Conservation (phyloP, 1,284 basidiomycete genomes). For the Austropuccinia psidii region DNA sequence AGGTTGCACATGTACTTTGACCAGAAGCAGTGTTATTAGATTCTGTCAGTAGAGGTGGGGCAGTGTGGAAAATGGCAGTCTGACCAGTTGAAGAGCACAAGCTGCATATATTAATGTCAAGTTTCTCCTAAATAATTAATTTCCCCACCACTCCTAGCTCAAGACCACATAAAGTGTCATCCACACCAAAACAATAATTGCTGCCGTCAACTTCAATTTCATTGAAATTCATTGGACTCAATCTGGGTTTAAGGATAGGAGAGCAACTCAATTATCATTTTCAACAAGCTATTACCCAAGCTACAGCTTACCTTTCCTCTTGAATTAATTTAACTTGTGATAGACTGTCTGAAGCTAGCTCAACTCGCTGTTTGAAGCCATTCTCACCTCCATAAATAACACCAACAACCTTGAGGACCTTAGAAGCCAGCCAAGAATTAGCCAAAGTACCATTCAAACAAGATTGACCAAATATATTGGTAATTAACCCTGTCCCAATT, state of each 20-base stretch:
- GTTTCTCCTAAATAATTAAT: slow-evolving; percentile 96
- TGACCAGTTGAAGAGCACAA: slow-evolving; percentile 83
- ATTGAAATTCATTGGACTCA: slow-evolving; percentile 97
- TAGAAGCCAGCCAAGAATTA: slow-evolving; percentile 73
- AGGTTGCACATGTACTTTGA: slow-evolving; percentile 31
- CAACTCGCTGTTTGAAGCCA: slow-evolving; percentile 97
- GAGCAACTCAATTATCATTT: not conserved
- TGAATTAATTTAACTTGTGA: slow-evolving; percentile 99
- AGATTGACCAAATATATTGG: too few species aligned
- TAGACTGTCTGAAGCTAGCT: slow-evolving; percentile 87
- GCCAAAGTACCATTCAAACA: slow-evolving; percentile 99
- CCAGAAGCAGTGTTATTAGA: slow-evolving; percentile 54
- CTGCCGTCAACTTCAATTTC: slow-evolving; percentile 97
- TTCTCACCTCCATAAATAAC: slow-evolving; percentile 98
- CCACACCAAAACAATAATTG: slow-evolving; percentile 96
- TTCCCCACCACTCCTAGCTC: slow-evolving; percentile 96
- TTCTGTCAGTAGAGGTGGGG: slow-evolving; percentile 42
- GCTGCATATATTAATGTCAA: slow-evolving; percentile 74
- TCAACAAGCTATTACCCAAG: not conserved
- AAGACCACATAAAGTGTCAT: slow-evolving; percentile 90
- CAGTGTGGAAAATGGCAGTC: slow-evolving; percentile 66
- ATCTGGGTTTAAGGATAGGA: slow-evolving; percentile 42
- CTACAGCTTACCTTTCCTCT: slow-evolving; percentile 63
- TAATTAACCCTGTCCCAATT: too few species aligned
- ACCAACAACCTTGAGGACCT: slow-evolving; percentile 95